These are phyloP conservation scores for Yarrowia sp. DNA, from an alignment of 805 yeast species.

Conservation along the genomic window DNA sequence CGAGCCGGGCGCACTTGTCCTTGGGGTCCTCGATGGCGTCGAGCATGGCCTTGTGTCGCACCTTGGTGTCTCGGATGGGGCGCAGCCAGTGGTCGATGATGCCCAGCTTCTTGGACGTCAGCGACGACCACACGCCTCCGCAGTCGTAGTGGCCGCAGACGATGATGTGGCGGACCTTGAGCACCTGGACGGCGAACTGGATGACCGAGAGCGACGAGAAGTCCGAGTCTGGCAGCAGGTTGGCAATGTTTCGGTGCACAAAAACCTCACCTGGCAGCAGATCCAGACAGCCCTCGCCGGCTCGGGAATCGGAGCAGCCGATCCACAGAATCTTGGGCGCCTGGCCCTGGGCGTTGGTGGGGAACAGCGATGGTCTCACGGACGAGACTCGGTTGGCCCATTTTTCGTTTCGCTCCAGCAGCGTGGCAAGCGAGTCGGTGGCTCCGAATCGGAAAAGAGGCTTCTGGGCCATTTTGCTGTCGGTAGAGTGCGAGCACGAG, in stretches of 20 bases:
- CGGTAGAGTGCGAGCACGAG: constrained; percentile 1
- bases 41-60: constrained; percentile 53
- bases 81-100: constrained; percentile 69
- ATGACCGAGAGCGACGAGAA: constrained; percentile 71
- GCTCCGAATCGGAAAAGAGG: constrained; percentile 39
- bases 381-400: constrained; percentile 50
- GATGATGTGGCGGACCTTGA: constrained; percentile 75
- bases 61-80: constrained; percentile 65
- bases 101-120: constrained; percentile 62
- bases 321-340: constrained; percentile 92
- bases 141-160: constrained; percentile 95
- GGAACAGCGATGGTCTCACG: constrained; percentile 57
- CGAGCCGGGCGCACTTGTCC: constrained; percentile 58
- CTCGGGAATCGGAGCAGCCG: constrained; percentile 91
- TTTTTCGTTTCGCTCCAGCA: constrained; percentile 43
- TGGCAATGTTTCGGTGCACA: constrained; percentile 85
- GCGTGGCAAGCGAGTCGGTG: constrained; percentile 39
- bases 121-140: constrained; percentile 85
- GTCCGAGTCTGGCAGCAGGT: constrained; percentile 66
- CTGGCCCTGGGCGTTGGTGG: constrained; percentile 74
- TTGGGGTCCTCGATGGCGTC: constrained; percentile 50
- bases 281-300: constrained; percentile 71
- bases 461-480: constrained; percentile 25
- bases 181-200: constrained; percentile 82
- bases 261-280: constrained; percentile 91